Conservation (phyloP, 2,329 filamentous ascomycete genomes). For the Aspergillus fumigatus region DNA sequence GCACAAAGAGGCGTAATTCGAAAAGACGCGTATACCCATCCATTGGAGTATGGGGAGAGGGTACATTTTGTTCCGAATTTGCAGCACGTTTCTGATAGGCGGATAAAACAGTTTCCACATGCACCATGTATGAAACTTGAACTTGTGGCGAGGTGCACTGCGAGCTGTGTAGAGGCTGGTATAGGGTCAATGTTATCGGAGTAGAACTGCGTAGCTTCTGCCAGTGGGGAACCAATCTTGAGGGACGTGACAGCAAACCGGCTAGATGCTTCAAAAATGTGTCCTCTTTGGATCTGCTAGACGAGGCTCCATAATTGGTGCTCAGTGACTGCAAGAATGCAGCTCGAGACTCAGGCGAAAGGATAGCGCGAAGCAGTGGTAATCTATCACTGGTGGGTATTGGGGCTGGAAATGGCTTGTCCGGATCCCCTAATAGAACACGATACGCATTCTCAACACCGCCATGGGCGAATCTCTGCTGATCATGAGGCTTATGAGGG, state of each 20-base stretch:
- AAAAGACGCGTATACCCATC: neutral
- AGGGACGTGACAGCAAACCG: neutral
- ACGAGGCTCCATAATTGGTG: neutral
- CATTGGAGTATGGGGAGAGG: neutral
- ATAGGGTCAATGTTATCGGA: neutral
- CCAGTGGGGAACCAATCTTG: neutral
- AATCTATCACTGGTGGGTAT: conserved; percentile 12
- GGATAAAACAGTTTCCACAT: neutral
- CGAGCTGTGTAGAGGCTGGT: neutral
- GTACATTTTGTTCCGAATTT: neutral
- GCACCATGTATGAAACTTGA: neutral
- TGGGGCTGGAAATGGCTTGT: conserved; percentile 11
- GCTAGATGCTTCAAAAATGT: neutral
- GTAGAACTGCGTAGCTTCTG: neutral
- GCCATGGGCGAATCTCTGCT: conserved; percentile 1
- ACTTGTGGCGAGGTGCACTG: neutral
- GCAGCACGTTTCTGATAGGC: neutral
- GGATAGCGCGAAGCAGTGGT: conserved; percentile 6
- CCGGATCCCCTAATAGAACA: conserved; percentile 5
- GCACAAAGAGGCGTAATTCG: neutral
- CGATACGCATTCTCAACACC: neutral
- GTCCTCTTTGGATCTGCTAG: neutral
- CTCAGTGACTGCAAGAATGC: neutral
- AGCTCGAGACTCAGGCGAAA: neutral
- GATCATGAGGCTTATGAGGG: neutral